These are phyloP conservation scores for Mycosphaerella arachidis DNA, from an alignment of 2,329 filamentous ascomycete species.

Conservation along the genomic window DNA sequence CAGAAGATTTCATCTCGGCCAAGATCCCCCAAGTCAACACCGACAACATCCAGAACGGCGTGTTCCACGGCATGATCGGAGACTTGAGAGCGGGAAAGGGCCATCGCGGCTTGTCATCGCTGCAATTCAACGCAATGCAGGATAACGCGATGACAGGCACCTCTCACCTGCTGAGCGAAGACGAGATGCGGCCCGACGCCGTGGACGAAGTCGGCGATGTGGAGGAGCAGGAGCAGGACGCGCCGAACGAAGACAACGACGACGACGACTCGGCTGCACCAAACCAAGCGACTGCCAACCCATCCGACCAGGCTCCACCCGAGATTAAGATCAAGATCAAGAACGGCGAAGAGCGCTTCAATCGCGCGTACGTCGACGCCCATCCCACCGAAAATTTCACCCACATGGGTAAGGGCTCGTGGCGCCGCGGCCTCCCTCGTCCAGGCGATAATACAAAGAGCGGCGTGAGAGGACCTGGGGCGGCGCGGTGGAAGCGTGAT, in stretches of 20 bases:
- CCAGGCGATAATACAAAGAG: neutral
- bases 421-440: neutral
- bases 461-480: neutral
- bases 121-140: neutral
- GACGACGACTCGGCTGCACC: neutral
- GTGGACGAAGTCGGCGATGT: neutral
- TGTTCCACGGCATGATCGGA: neutral
- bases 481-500: neutral
- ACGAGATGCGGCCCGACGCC: neutral
- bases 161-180: neutral
- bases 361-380: neutral
- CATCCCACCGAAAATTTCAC: neutral
- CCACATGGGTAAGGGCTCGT: neutral
- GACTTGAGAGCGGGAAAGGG: neutral
- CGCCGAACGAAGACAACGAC: neutral
- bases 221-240: neutral
- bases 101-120: neutral
- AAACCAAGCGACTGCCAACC: neutral
- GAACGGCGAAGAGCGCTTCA: constrained; percentile 4
- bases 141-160: neutral
- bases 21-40: neutral
- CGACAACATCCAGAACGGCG: neutral
- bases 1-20: neutral
- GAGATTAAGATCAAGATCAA: neutral
- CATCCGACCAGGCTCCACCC: neutral